Evolutionary conservation across 2,329 filamentous ascomycete genomes (phyloP).

Genomic region (Byssothecium circinans): DNA sequence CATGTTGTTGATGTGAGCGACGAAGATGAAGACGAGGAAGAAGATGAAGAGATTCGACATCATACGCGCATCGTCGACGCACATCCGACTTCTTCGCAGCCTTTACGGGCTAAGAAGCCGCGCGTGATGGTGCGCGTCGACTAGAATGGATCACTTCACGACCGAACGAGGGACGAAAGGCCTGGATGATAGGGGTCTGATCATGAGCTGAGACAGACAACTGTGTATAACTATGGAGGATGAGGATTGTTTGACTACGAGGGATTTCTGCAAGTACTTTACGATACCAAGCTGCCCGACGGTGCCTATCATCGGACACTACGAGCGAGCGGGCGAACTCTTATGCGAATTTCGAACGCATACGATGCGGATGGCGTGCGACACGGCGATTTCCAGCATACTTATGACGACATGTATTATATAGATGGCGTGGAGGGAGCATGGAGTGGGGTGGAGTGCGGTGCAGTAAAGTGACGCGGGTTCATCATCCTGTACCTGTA

Average conservation of each 20-base stretch:
- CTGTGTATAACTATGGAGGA: too few relatives aligned
- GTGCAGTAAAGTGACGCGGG: background rate
- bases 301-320: too few relatives aligned
- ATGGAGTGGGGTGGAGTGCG: background rate
- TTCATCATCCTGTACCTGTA: too few relatives aligned
- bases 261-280: too few relatives aligned
- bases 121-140: constrained; percentile 10
- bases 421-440: background rate
- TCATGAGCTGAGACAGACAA: too few relatives aligned
- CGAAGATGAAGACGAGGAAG: constrained; percentile 14
- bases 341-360: too few relatives aligned
- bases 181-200: too few relatives aligned
- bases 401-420: background rate
- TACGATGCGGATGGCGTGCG: background rate
- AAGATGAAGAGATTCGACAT: constrained; percentile 16
- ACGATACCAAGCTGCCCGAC: too few relatives aligned
- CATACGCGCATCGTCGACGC: constrained; percentile 12
- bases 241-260: too few relatives aligned
- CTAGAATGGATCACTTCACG: background rate
- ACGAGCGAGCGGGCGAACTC: too few relatives aligned
- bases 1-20: constrained; percentile 15
- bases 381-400: background rate
- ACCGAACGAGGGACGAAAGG: too few relatives aligned
- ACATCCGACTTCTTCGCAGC: constrained; percentile 2
- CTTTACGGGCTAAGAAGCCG: constrained; percentile 17